Evolutionary conservation across 2,329 filamentous ascomycete genomes (phyloP).

Genomic region (Fusarium sp.): DNA sequence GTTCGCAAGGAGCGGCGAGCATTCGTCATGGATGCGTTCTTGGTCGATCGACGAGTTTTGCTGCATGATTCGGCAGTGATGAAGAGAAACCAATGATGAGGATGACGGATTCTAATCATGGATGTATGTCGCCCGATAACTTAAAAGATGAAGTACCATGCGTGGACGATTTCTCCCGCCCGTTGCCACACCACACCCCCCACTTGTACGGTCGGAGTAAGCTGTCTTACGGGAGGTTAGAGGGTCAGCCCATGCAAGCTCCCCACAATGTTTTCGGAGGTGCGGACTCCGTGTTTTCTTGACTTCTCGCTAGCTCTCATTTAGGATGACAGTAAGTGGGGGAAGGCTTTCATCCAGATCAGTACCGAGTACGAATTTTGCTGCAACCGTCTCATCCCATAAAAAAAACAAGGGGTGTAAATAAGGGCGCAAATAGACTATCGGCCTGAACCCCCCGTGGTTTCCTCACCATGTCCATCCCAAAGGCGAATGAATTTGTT

Average conservation of each 20-base stretch:
- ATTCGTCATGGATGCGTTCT: not conserved
- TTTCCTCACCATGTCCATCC: not conserved
- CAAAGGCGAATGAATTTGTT: no score
- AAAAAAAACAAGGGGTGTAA: not conserved
- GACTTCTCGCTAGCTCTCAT: not conserved
- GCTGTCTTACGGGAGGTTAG: no score
- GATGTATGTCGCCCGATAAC: not conserved
- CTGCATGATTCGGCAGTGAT: not conserved
- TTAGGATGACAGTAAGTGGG: not conserved
- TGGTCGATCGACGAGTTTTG: not conserved
- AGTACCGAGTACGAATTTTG: not conserved
- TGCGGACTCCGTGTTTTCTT: not conserved
- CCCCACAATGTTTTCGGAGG: not conserved
- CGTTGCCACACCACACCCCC: no score
- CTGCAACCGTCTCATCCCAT: not conserved
- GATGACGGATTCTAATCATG: not conserved
- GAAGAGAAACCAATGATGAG: not conserved
- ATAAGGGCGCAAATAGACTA: not conserved
- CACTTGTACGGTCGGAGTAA: not conserved
- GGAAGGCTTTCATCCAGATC: not conserved
- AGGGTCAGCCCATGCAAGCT: no score
- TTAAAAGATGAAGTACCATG: not conserved
- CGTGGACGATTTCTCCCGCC: not conserved
- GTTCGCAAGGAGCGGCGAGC: not conserved
- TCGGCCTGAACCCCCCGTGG: not conserved